Conservation (phyloP, 2,329 filamentous ascomycete genomes). For the Penicillium palitans region DNA sequence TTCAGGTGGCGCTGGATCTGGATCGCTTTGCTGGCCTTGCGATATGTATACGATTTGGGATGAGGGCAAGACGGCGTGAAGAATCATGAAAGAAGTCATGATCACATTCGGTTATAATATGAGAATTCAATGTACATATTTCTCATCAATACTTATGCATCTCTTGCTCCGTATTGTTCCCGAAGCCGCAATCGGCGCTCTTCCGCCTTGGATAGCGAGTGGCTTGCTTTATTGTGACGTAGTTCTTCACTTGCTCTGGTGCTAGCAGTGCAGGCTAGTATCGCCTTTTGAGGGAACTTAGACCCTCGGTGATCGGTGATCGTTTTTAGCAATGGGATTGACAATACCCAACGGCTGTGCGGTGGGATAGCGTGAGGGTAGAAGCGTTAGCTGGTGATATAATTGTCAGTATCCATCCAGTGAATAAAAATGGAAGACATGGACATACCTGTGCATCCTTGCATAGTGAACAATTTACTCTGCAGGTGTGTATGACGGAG, state of each 20-base stretch:
- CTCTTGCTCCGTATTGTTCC: background rate
- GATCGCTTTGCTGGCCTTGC: background rate
- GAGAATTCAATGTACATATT: background rate
- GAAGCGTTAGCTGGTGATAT: background rate
- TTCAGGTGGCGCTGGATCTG: background rate
- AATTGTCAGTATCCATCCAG: background rate
- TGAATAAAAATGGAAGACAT: conserved; percentile 27
- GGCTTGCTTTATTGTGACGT: conserved; percentile 30
- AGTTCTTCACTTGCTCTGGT: conserved; percentile 23
- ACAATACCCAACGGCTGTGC: conserved; percentile 42
- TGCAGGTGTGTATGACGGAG: conserved; percentile 23
- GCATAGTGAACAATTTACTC: background rate
- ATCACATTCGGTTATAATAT: background rate
- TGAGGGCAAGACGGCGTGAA: background rate
- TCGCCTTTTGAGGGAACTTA: no score
- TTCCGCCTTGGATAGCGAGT: conserved; percentile 34
- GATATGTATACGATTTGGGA: conserved; percentile 2
- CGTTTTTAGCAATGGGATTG: conserved; percentile 5
- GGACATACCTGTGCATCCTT: conserved; percentile 43
- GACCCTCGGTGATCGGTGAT: background rate
- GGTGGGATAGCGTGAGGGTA: background rate
- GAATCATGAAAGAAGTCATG: background rate
- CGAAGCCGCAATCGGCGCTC: conserved; percentile 27
- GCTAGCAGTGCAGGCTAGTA: conserved; percentile 32
- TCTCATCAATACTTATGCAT: background rate